Evolutionary conservation across 2,329 filamentous ascomycete genomes (phyloP), one percentile per base, ranked within the genome.

Genomic region (Cladosporium phlei): DNA sequence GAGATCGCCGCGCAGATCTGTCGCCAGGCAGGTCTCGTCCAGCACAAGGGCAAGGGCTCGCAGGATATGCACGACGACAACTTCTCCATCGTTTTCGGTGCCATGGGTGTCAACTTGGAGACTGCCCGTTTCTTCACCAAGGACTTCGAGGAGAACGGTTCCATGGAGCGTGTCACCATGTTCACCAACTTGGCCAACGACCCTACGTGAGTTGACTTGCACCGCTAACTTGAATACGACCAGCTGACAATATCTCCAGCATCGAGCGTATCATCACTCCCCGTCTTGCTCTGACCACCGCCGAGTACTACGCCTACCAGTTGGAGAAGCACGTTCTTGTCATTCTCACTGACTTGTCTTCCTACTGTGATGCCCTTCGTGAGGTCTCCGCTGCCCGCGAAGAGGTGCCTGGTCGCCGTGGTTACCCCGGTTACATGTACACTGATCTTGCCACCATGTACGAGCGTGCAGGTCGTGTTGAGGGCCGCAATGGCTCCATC

Each of bases 391-490:
- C 93, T 46, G 93, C 93, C 44, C 83, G 93, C 75, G 93, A 98
- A 79, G 93, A 98, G 83, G 93, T 98, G 33, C 93, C 93, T 30
- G 93, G 93, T 78, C 91, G 93, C 70, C 91, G 93, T 83, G 93
- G 93, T 80, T 98, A 93, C 76, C 93, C 93, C 45, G 93, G 93
- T 87, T 98, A 98, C 80, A 98, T 98, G 93, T 98, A 98, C 78
- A 98, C 93, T 59, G 94, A 98, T 82, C 86, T 98, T 83, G 96
- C 93, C 50, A 98, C 93, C 65, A 96, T 98, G 63, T 98, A 98
- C 78, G 93, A 98, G 74, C 90, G 93, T 75, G 93, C 93, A 59
- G 93, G 93, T 65, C 93, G 93, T 86, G 93, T 98, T 40, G 78
- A 88, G 64, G 94, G 94, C 60, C 87, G 94, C 60, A 96, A 97